phyloP scores from a whole-genome alignment of 2,329 filamentous ascomycete species.

The Nothopassalora personata region DNA sequence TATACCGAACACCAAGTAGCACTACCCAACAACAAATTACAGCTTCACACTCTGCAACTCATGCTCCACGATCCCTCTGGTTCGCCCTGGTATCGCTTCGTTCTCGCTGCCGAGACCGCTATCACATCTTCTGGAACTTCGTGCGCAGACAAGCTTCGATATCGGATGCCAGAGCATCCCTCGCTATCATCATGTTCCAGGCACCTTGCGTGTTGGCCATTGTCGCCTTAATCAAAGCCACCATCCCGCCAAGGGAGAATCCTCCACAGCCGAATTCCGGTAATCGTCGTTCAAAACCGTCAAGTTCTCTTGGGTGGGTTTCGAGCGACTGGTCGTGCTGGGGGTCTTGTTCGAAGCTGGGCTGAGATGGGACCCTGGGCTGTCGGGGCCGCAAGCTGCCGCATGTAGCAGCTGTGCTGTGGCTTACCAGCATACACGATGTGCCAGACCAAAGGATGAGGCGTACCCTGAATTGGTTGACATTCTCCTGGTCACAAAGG shows the following conservation, averaged over 20 bases:
- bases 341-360: too few relatives aligned
- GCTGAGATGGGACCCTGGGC: background rate
- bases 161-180: slow-evolving; percentile 3
- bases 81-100: background rate
- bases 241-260: background rate
- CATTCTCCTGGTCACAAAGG: background rate
- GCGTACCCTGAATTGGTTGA: background rate
- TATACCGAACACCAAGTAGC: slow-evolving; percentile 9
- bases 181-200: background rate
- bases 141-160: slow-evolving; percentile 1
- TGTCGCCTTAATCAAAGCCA: background rate
- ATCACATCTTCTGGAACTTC: background rate
- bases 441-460: background rate
- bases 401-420: background rate
- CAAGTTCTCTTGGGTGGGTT: background rate
- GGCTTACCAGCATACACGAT: background rate
- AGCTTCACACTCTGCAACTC: background rate
- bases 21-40: background rate
- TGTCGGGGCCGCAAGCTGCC: background rate
- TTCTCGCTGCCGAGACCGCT: background rate
- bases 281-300: background rate
- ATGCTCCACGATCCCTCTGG: background rate
- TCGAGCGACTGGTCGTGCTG: too few relatives aligned
- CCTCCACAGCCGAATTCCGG: background rate
- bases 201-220: background rate